Evolutionary conservation across 306 rosid species (phyloP).

Genomic region (Pyrus betulifolia): DNA sequence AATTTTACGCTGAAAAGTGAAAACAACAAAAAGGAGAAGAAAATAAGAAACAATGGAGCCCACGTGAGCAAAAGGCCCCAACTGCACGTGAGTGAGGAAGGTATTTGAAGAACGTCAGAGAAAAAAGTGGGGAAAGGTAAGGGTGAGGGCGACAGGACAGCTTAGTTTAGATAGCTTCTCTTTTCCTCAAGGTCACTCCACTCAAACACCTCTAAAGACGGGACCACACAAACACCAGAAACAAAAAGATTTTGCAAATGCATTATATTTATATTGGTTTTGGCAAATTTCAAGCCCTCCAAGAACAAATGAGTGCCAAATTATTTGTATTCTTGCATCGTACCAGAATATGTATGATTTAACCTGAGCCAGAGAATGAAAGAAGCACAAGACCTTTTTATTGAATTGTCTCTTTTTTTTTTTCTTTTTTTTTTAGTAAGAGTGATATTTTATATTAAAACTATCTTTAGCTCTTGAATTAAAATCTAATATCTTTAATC

Average conservation of each 20-base stretch:
- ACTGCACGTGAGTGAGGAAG: slow-evolving; percentile 22
- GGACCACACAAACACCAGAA: slow-evolving; percentile 27
- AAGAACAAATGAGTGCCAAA: slow-evolving; percentile 6
- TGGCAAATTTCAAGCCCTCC: background rate
- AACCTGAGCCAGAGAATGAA: background rate
- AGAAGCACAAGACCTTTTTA: background rate
- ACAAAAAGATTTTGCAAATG: background rate
- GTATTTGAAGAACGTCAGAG: background rate
- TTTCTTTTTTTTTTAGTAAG: too few relatives aligned
- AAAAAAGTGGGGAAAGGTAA: slow-evolving; percentile 3
- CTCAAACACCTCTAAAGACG: slow-evolving; percentile 4
- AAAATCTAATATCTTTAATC: too few relatives aligned
- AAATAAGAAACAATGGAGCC: background rate
- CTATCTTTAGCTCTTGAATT: too few relatives aligned
- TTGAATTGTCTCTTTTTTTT: background rate
- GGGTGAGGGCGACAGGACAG: slow-evolving; percentile 4
- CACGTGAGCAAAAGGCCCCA: slow-evolving; percentile 8
- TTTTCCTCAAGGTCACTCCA: slow-evolving; percentile 7
- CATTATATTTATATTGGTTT: background rate
- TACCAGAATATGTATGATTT: background rate
- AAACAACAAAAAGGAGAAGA: background rate
- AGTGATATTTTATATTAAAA: too few relatives aligned
- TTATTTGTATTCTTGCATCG: background rate
- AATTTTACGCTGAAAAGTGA: background rate
- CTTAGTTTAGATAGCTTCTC: background rate